Evolutionary conservation across 352 stramenopile genomes (phyloP).

Genomic region (Pythium utonaiense): DNA sequence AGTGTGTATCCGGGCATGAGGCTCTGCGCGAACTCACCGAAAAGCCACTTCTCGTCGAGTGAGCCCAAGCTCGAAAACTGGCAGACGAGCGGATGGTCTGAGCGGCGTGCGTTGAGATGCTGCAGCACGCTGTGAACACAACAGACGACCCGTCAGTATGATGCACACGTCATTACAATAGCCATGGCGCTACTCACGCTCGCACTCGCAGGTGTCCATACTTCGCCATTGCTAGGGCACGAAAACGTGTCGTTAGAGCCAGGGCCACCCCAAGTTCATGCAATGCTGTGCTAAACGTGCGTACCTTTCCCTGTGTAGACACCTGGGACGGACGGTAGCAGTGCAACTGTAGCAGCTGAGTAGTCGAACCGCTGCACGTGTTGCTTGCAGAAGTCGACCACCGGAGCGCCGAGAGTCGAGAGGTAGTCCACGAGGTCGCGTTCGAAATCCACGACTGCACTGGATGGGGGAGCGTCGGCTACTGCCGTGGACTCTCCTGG

Average conservation of each 20-base stretch:
- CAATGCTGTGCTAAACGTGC: too few relatives aligned
- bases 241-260: neutral
- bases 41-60: constrained; percentile 81
- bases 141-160: neutral
- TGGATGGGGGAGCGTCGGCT: neutral
- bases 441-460: constrained; percentile 45
- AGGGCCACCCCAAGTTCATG: too few relatives aligned
- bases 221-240: constrained; percentile 65
- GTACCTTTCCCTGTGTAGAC: constrained; percentile 65
- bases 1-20: constrained; percentile 48
- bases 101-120: constrained; percentile 37
- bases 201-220: constrained; percentile 76
- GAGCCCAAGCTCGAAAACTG: constrained; percentile 85
- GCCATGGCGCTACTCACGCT: constrained; percentile 27
- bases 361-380: constrained; percentile 60
- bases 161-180: neutral
- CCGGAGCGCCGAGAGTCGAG: constrained; percentile 38
- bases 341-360: constrained; percentile 41
- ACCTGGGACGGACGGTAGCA: constrained; percentile 69
- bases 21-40: constrained; percentile 64
- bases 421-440: constrained; percentile 62
- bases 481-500: neutral
- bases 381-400: constrained; percentile 46
- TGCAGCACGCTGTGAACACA: constrained; percentile 41
- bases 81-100: constrained; percentile 67